A percentile compares a stretch with the other conserved stretches of the same genome.
Conservation (phyloP, 305 asterid species). For the Fraxinus albicans region DNA sequence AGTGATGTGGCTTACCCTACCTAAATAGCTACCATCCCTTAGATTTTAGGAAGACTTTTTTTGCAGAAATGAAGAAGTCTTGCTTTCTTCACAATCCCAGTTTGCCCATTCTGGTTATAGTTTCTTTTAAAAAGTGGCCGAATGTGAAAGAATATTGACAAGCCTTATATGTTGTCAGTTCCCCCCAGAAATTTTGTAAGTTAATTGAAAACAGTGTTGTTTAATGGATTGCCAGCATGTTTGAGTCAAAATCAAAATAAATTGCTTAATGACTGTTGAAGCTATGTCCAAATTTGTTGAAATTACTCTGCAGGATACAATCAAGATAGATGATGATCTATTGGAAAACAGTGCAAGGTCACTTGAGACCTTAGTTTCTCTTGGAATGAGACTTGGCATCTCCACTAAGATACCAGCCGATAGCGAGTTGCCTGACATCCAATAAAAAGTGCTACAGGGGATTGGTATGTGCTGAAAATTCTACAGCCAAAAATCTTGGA, state of each 20-base stretch:
- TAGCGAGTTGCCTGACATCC: constrained; percentile 30
- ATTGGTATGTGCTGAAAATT: constrained; percentile 16
- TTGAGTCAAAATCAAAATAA: neutral
- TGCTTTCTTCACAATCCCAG: neutral
- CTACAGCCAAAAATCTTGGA: neutral
- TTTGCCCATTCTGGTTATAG: neutral
- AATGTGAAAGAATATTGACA: neutral
- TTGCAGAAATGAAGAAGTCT: neutral
- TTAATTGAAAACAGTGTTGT: neutral
- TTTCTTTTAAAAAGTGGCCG: neutral
- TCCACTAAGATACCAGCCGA: constrained; percentile 42
- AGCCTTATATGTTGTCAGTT: neutral
- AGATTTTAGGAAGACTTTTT: neutral
- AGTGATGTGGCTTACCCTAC: neutral
- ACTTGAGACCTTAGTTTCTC: constrained; percentile 86
- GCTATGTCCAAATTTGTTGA: constrained; percentile 16
- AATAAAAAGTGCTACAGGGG: constrained; percentile 26
- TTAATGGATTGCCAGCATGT: neutral
- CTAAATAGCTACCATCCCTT: neutral
- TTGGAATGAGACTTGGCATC: constrained; percentile 85
- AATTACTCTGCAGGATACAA: constrained; percentile 55
- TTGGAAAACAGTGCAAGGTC: constrained; percentile 83
- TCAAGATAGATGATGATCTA: constrained; percentile 82
- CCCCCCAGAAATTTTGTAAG: neutral
- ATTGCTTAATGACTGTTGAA: constrained; percentile 12